Base-by-base conservation (phyloP, 202 grass and related monocot species). In the Brachypodium distachyon region DNA sequence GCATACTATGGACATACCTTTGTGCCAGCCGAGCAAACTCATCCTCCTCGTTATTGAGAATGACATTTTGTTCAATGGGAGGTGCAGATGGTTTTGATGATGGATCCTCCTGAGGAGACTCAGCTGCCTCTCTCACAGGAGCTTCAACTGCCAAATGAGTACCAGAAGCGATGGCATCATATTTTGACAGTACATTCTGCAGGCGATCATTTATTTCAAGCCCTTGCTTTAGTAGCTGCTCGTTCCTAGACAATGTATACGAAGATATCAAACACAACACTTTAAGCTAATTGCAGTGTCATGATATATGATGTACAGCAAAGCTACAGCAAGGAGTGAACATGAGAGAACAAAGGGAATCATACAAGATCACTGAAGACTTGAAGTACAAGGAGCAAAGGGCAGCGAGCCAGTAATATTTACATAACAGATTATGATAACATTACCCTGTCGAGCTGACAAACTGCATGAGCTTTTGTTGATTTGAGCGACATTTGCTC, bases 401-500 rank as follows among this genome's bases (percentile, higher is more conserved):
- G 28, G 9, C 7, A 5, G 12, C 42, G 31, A 8, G 17, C 4
- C 9, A 16, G 9, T 49, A 56, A 37, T 50, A 58, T 28, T 73
- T 28, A 56, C 28, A 76, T 44, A 70, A 67, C 41, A 76, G 34
- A 76, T 43, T 43, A 19, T 57, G 34, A 79, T 46, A 58, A 23
- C 36, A 71, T 90, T 92, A 94, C 95, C 87, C 89, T 80, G 87
- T 92, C 17, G 91, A 87, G 78, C 72, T 88, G 61, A 98, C 73
- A 69, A 94, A 84, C 66, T 98, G 72, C 86, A 98, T 81, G 74
- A 98, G 47, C 61, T 84, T 90, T 75, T 92, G 82, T 56, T 94
- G 91, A 82, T 94, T 90, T 64, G 89, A 74, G 23, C 77, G 88
- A 62, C 89, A 98, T 47, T 98, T 87, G 68, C 44, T 94, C 53